Evolutionary conservation across 306 rosid genomes (phyloP).

Genomic region (Lathyrus tuberosus): DNA sequence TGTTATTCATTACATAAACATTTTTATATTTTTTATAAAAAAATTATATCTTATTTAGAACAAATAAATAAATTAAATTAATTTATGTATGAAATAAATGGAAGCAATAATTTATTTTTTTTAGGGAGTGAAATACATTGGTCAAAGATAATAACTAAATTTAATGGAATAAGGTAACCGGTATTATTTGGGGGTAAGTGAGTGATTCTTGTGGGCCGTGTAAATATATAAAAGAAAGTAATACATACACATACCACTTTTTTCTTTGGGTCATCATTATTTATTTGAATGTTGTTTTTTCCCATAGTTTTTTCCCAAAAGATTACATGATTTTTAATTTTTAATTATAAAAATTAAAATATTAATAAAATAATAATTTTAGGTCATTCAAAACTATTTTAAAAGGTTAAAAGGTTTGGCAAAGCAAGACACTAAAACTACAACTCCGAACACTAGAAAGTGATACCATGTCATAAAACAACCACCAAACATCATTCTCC

Average conservation of each 20-base stretch:
- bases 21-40: too few relatives aligned
- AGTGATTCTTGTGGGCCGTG: not conserved
- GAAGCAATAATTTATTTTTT: too few relatives aligned
- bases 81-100: too few relatives aligned
- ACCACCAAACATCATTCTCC: not conserved
- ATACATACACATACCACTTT: not conserved
- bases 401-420: not conserved
- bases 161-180: not conserved
- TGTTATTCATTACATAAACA: too few relatives aligned
- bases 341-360: not conserved
- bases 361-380: not conserved
- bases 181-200: not conserved
- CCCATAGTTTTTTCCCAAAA: not conserved
- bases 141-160: not conserved
- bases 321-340: not conserved
- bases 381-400: not conserved
- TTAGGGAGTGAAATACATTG: too few relatives aligned
- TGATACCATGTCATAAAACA: not conserved
- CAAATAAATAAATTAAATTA: too few relatives aligned
- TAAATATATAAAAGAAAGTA: not conserved
- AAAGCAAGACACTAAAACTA: not conserved
- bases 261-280: not conserved
- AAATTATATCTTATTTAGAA: too few relatives aligned
- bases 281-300: not conserved
- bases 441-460: not conserved